phyloP scores from a whole-genome alignment of 1,284 basidiomycete species.

The Ceratobasidium sp. region DNA sequence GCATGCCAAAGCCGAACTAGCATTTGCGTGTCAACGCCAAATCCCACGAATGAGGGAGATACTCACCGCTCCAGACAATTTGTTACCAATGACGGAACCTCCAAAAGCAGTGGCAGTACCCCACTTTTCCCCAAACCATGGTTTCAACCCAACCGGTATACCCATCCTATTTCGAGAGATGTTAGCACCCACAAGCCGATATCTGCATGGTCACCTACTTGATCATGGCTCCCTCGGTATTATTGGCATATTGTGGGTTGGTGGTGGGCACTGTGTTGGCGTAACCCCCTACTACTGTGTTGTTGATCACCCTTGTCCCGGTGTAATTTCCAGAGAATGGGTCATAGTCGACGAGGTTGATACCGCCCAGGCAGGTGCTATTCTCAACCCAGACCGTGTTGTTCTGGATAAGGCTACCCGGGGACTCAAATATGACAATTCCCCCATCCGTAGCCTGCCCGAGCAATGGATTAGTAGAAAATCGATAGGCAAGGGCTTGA shows the following conservation, averaged over 20 bases:
- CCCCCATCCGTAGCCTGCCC: conserved; percentile 50
- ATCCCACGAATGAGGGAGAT: conserved; percentile 46
- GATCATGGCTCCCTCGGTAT: conserved; percentile 73
- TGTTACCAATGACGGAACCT: conserved; percentile 76
- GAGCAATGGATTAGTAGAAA: conserved; percentile 9
- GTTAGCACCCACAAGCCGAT: too few species aligned
- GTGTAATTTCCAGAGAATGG: conserved; percentile 82
- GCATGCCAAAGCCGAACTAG: conserved; percentile 75
- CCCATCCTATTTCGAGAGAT: conserved; percentile 63
- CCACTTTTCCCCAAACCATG: conserved; percentile 79
- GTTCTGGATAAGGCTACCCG: conserved; percentile 56
- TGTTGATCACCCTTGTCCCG: conserved; percentile 76
- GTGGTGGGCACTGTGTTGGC: conserved; percentile 58
- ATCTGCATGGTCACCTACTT: conserved; percentile 59
- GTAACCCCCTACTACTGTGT: conserved; percentile 77
- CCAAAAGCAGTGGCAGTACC: conserved; percentile 71
- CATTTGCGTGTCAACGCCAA: not conserved
- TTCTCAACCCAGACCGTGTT: conserved; percentile 55
- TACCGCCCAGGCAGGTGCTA: conserved; percentile 33
- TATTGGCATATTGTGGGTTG: conserved; percentile 52
- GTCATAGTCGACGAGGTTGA: conserved; percentile 80
- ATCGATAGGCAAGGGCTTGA: conserved; percentile 46
- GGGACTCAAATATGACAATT: conserved; percentile 61
- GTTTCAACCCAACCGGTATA: conserved; percentile 56
- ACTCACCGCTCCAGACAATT: conserved; percentile 71